phyloP scores from a whole-genome alignment of 257 asterid species.

The Leonotis leonurus region DNA sequence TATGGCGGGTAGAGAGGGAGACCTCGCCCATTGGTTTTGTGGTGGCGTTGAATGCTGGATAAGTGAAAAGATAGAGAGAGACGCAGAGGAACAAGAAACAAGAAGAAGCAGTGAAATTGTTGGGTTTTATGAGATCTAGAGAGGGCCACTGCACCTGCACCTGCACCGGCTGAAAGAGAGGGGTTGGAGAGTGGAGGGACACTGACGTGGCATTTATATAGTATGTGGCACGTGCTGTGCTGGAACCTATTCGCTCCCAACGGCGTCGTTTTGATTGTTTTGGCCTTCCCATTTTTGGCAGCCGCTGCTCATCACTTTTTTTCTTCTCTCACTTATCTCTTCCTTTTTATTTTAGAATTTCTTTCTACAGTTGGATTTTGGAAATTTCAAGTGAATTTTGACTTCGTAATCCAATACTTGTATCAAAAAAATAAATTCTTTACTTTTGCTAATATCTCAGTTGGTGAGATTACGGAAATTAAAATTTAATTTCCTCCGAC shows the following conservation, averaged over 20 bases:
- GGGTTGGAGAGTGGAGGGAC: no score
- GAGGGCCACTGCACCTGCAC: no score
- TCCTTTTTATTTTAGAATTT: no score
- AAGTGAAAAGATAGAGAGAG: slow-evolving; percentile 10
- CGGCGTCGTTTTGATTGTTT: slow-evolving; percentile 24
- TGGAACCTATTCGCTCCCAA: background rate
- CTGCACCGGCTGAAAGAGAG: no score
- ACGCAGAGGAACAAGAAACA: background rate
- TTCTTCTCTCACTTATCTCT: no score
- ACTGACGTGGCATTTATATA: slow-evolving; percentile 23
- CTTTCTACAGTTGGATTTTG: no score
- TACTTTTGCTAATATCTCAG: no score
- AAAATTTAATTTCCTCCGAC: no score
- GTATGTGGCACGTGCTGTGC: slow-evolving; percentile 26
- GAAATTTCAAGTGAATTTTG: no score
- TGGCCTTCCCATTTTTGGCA: slow-evolving; percentile 13
- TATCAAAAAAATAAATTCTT: no score
- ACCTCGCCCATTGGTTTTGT: slow-evolving; percentile 29
- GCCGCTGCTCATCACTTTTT: slow-evolving; percentile 2
- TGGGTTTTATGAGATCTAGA: slow-evolving; percentile 19
- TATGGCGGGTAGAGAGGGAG: background rate
- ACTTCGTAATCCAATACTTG: no score
- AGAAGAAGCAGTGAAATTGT: slow-evolving; percentile 2
- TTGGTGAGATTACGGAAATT: no score
- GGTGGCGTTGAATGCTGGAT: background rate